Percentiles rank a stretch among this genome's conserved stretches.
Evolutionary conservation across 768 basidiomycete genomes (phyloP).

Genomic region (Rhizopogon salebrosus): DNA sequence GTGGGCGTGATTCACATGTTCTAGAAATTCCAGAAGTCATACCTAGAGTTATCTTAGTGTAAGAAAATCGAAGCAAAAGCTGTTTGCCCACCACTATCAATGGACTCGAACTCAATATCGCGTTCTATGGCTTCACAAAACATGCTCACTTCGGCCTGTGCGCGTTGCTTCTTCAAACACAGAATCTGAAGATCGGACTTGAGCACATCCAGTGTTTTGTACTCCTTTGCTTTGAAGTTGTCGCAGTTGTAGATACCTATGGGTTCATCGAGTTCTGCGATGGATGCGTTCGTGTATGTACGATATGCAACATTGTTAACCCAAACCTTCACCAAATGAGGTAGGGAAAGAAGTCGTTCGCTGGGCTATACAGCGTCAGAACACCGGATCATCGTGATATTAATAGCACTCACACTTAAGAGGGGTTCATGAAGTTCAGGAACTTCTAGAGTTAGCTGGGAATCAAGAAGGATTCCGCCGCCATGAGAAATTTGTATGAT

Average conservation of each 20-base stretch:
- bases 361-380: neutral
- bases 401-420: neutral
- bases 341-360: neutral
- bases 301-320: neutral
- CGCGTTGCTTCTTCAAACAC: neutral
- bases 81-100: neutral
- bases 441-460: neutral
- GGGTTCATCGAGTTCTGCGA: neutral
- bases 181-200: neutral
- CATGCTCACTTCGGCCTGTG: neutral
- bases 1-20: neutral
- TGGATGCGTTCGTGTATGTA: neutral
- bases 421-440: neutral
- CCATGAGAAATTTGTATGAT: neutral
- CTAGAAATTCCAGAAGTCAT: neutral
- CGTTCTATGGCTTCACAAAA: neutral
- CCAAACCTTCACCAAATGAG: neutral
- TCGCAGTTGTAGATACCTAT: neutral
- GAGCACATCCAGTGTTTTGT: neutral
- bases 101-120: neutral
- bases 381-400: neutral
- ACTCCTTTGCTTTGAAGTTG: neutral
- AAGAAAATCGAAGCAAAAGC: neutral
- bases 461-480: neutral
- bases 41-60: neutral